phyloP scores from a whole-genome alignment of 768 basidiomycete genomes.

The Collybia nuda region DNA sequence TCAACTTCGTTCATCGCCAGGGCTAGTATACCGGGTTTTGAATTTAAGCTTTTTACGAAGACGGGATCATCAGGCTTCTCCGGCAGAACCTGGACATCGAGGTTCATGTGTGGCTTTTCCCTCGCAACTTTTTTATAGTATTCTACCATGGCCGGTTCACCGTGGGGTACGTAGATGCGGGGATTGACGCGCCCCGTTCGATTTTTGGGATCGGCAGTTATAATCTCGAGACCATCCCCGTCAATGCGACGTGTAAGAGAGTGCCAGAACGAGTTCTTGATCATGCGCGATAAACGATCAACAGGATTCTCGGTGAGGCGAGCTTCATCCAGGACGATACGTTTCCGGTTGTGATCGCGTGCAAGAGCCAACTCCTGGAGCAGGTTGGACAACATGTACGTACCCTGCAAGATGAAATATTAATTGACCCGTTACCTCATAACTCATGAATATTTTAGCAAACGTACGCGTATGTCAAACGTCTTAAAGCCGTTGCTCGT shows the following conservation, averaged over 20 bases:
- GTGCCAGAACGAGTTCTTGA: conserved; percentile 97
- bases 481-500: conserved; percentile 98
- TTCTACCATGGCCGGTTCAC: conserved; percentile 91
- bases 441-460: not conserved
- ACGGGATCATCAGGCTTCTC: conserved; percentile 80
- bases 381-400: conserved; percentile 99
- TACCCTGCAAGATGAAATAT: conserved; percentile 57
- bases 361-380: conserved; percentile 98
- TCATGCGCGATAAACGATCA: conserved; percentile 95
- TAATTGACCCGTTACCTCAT: conserved; percentile 3
- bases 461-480: conserved; percentile 86
- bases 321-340: conserved; percentile 98
- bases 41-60: conserved; percentile 92
- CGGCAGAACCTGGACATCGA: conserved; percentile 91
- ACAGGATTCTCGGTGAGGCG: conserved; percentile 97
- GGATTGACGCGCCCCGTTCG: conserved; percentile 87
- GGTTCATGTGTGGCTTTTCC: conserved; percentile 91
- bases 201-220: conserved; percentile 98
- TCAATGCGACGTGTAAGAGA: conserved; percentile 96
- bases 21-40: conserved; percentile 91
- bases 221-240: conserved; percentile 95
- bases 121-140: conserved; percentile 91
- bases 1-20: conserved; percentile 93
- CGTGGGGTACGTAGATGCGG: conserved; percentile 92
- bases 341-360: conserved; percentile 90